Evolutionary conservation across 2,329 filamentous ascomycete species (phyloP).

Genomic region (Ilyonectria mors-panacis): DNA sequence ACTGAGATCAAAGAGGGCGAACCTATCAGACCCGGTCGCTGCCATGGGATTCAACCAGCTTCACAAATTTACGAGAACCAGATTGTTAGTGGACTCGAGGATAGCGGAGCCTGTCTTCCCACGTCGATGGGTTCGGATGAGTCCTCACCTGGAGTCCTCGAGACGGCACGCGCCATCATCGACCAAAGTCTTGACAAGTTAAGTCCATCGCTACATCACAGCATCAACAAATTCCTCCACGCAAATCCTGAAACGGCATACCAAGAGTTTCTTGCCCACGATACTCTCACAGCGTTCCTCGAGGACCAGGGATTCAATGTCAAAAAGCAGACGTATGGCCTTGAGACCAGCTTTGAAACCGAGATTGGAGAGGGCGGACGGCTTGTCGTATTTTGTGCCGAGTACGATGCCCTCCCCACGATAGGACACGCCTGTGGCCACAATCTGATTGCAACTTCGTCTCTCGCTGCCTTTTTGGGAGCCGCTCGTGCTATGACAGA

Average conservation of each 20-base stretch:
- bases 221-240: constrained; percentile 22
- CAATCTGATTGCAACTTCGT: constrained; percentile 67
- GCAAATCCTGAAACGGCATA: constrained; percentile 34
- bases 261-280: constrained; percentile 31
- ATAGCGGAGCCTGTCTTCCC: neutral
- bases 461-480: constrained; percentile 61
- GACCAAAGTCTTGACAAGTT: constrained; percentile 6
- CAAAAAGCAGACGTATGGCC: constrained; percentile 23
- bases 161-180: constrained; percentile 8
- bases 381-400: constrained; percentile 32
- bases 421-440: constrained; percentile 61
- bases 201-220: constrained; percentile 9
- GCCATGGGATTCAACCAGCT: neutral
- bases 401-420: constrained; percentile 35
- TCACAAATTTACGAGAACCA: neutral
- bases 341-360: constrained; percentile 33
- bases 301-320: constrained; percentile 30
- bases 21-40: neutral
- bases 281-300: constrained; percentile 22
- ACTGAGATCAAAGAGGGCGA: constrained; percentile 5
- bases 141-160: neutral
- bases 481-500: constrained; percentile 60
- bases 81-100: neutral
- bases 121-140: neutral
- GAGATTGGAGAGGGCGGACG: constrained; percentile 29